phyloP scores from a whole-genome alignment of 164 flowering plant genomes.

The Vitis cinerea region DNA sequence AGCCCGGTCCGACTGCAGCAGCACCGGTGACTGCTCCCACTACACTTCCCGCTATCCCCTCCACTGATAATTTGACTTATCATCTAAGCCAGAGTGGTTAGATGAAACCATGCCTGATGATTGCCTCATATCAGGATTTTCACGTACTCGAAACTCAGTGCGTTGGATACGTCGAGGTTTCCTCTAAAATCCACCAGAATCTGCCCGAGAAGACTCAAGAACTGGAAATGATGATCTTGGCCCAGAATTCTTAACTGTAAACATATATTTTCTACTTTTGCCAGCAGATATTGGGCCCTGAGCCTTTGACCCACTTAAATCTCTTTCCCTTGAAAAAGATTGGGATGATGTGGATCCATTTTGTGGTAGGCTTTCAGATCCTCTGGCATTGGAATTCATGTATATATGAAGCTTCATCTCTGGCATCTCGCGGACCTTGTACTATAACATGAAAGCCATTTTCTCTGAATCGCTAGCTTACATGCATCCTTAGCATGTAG shows the following conservation, averaged over 20 bases:
- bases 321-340: slow-evolving; percentile 34
- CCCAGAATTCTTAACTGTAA: slow-evolving; percentile 49
- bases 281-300: slow-evolving; percentile 39
- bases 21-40: too few species aligned
- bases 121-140: slow-evolving; percentile 55
- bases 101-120: slow-evolving; percentile 28
- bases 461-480: too few species aligned
- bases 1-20: too few species aligned
- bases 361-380: slow-evolving; percentile 31
- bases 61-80: slow-evolving; percentile 36
- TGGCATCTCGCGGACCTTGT: too few species aligned
- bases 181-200: slow-evolving; percentile 56
- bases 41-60: slow-evolving; percentile 23
- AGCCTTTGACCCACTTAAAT: slow-evolving; percentile 30
- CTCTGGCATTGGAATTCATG: slow-evolving; percentile 25
- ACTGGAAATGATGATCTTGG: slow-evolving; percentile 35
- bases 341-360: slow-evolving; percentile 25
- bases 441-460: too few species aligned
- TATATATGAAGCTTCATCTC: too few species aligned
- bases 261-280: slow-evolving; percentile 53
- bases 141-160: slow-evolving; percentile 74
- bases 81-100: slow-evolving; percentile 31
- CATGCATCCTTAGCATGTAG: too few species aligned
- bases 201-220: slow-evolving; percentile 38
- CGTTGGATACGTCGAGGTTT: slow-evolving; percentile 53